A percentile compares a stretch with the other conserved stretches of the same genome.
These are phyloP conservation scores for Penicillium soppii DNA, from an alignment of 495 filamentous ascomycete genomes.

Conservation along the genomic window DNA sequence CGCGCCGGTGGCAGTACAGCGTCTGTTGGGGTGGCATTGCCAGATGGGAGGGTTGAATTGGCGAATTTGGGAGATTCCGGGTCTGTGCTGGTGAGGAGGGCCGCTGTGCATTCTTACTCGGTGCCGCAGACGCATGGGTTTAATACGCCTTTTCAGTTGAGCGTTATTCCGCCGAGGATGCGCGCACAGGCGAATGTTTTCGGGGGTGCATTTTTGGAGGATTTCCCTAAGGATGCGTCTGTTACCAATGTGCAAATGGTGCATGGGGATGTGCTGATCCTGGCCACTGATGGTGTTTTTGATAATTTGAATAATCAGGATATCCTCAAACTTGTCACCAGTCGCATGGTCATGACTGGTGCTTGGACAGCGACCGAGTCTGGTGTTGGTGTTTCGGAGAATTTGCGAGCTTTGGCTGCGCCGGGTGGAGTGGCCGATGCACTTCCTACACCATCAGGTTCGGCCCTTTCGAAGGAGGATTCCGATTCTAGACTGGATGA, in stretches of 20 bases:
- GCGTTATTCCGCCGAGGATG: conserved; percentile 79
- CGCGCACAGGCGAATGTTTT: conserved; percentile 73
- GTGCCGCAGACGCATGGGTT: conserved; percentile 92
- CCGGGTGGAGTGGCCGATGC: conserved; percentile 36
- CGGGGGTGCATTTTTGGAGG: conserved; percentile 75
- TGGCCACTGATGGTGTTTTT: conserved; percentile 94
- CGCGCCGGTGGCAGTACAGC: conserved; percentile 87
- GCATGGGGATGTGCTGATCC: conserved; percentile 87
- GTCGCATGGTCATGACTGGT: conserved; percentile 65
- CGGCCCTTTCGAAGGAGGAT: conserved; percentile 16
- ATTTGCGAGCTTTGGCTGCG: conserved; percentile 51
- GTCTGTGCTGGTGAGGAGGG: conserved; percentile 79
- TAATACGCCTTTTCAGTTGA: conserved; percentile 95
- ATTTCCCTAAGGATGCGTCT: conserved; percentile 81
- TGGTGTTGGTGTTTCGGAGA: conserved; percentile 56
- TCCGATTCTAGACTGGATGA: conserved; percentile 2
- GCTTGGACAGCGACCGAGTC: conserved; percentile 68
- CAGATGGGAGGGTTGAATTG: conserved; percentile 72
- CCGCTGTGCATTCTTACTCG: conserved; percentile 78
- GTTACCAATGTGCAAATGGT: conserved; percentile 70
- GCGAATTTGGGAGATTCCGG: conserved; percentile 99
- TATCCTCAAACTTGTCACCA: conserved; percentile 73
- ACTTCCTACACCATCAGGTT: conserved; percentile 19
- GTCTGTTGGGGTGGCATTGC: conserved; percentile 69
- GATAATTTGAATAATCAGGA: conserved; percentile 94